Base-by-base conservation (phyloP, 495 filamentous ascomycete genomes). In the Penicillium atrosanguineum region DNA sequence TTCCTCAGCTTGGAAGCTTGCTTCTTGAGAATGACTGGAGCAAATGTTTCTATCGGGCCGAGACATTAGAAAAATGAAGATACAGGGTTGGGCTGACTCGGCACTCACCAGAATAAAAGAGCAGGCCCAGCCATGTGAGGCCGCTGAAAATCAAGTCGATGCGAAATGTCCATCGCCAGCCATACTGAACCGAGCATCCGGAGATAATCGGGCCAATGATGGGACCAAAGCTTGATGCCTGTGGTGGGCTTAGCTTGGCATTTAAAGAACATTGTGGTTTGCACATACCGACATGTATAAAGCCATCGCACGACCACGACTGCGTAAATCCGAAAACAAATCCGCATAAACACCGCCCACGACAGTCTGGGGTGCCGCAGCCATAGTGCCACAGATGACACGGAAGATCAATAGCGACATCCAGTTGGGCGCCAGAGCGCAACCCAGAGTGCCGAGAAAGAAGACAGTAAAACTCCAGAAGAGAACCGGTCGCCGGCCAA, bases 311-410 rank as follows among this genome's bases (percentile, higher is more conserved):
- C 86, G 76, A 3, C 89, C 89, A 16, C 89, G 75, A 20, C 68
- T 71, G 16, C 78, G 63, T 4, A 82, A 68, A 58, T 85, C 76
- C 19, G 73, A 73, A 56, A 82, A 87, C 7, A 90, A 74, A 69
- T 94, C 89, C 0, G 89, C 87, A 62, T 87, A 88, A 3, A 90
- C 72, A 8, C 89, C 89, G 0, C 87, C 84, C 15, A 88, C 79
- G 7, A 91, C 79, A 4, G 85, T 80, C 46, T 91, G 86, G 1
- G 88, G 86, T 15, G 81, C 80, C 28, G 82, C 82, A 8, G 83
- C 88, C 61, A 74, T 81, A 2, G 83, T 72, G 7, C 89, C 88
- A 16, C 77, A 78, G 7, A 91, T 66, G 0, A 86, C 70, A 1
- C 89, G 78, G 58, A 94, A 89, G 6, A 90, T 65, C 3, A 91